These are phyloP conservation scores for Vigna reflexopilosa DNA, from an alignment of 306 rosid genomes.

Conservation along the genomic window DNA sequence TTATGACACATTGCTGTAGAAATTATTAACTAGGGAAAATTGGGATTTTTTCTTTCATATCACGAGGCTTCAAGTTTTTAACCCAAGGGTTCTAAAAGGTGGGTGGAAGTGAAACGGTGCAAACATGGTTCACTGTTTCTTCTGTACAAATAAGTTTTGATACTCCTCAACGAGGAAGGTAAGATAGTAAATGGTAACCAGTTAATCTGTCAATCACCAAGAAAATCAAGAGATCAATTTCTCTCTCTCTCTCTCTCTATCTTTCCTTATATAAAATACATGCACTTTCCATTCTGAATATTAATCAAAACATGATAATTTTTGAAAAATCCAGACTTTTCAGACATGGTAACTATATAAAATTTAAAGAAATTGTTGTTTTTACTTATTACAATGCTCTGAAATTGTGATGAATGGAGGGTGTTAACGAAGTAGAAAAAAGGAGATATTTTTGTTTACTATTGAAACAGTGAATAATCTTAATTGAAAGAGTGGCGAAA, in stretches of 20 bases:
- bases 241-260: too few species aligned
- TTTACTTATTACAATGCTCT: too few species aligned
- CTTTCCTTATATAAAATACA: neutral
- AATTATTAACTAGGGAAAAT: neutral
- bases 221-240: neutral
- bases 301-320: neutral
- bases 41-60: neutral
- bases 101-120: constrained; percentile 25
- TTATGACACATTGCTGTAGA: neutral
- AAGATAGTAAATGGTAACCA: neutral
- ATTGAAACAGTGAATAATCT: constrained; percentile 5
- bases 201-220: neutral
- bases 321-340: neutral
- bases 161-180: constrained; percentile 2
- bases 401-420: too few species aligned
- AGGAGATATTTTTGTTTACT: neutral
- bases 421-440: too few species aligned
- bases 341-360: too few species aligned
- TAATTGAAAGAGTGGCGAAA: constrained; percentile 1
- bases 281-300: neutral
- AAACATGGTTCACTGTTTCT: constrained; percentile 18
- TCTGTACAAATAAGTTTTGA: constrained; percentile 1
- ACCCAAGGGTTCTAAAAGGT: constrained; percentile 34
- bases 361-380: too few species aligned
- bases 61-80: constrained; percentile 34